Base-by-base conservation (phyloP, 1,139 yeast species). In the Suhomyces maxii region DNA sequence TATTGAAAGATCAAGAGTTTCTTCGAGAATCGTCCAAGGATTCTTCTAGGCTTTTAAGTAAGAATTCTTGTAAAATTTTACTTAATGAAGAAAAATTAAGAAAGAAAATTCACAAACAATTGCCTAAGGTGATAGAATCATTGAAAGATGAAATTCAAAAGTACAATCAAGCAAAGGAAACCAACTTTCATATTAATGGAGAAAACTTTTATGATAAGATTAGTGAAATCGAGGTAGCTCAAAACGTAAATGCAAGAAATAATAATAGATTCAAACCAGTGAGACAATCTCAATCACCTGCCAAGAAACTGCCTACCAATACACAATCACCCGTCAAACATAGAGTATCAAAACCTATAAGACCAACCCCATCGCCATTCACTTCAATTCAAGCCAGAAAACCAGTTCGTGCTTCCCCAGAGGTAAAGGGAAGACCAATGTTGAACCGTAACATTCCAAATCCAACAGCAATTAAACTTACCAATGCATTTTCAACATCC, bases 31-130 rank as follows among this genome's bases (percentile, higher is more conserved):
- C 95, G 6, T 79, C 88, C 1, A 85, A 83, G 56, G 95, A 93
- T 60, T 84, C 97, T 0, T 83, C 95, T 0, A 75, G 98, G 51
- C 71, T 91, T 37, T 68, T 87, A 43, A 80, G 87, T 51, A 81
- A 88, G 57, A 84, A 89, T 53, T 86, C 93, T 3, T 91, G 95
- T 54, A 84, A 84, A 50, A 84, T 90, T 26, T 68, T 91, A 46
- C 74, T 88, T 50, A 79, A 86, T 50, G 98, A 93, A 63, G 97
- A 90, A 58, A 84, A 79, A 58, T 73, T 83, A 37, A 73, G 97
- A 44, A 85, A 86, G 56, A 77, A 79, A 46, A 73, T 91, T 6
- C 70, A 81, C 28, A 83, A 82, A 57, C 79, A 79, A 53, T 69
- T 89, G 57, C 98, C 98, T 0, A 71, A 73, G 36, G 71, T 86